phyloP scores from a whole-genome alignment of 257 asterid species.

The Plantago ovata region DNA sequence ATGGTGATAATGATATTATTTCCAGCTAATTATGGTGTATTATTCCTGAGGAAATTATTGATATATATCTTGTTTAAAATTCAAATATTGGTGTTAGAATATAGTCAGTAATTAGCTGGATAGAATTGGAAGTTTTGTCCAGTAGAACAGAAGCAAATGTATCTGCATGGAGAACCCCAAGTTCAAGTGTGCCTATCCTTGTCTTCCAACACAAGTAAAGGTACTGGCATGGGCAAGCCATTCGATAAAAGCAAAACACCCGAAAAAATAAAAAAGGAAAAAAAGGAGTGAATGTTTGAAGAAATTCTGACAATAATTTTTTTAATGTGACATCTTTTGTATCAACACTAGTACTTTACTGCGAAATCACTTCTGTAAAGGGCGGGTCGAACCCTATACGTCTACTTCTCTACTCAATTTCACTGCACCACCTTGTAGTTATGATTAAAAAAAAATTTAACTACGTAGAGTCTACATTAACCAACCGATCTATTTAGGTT shows the following conservation, averaged over 20 bases:
- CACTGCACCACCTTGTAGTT: no score
- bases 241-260: not conserved
- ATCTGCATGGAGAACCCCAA: slow-evolving; percentile 8
- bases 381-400: no score
- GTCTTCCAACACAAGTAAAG: slow-evolving; percentile 30
- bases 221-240: not conserved
- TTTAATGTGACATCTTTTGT: no score
- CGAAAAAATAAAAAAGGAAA: not conserved
- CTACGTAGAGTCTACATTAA: no score
- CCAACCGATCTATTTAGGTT: no score
- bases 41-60: not conserved
- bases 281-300: no score
- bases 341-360: no score
- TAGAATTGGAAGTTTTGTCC: slow-evolving; percentile 14
- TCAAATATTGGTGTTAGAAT: no score
- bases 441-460: no score
- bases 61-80: not conserved
- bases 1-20: not conserved
- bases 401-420: no score
- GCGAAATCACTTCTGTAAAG: no score
- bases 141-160: slow-evolving; percentile 26
- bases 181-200: slow-evolving; percentile 19
- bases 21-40: not conserved
- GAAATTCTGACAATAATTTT: no score
- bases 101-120: slow-evolving; percentile 6